Conservation (phyloP, 257 asterid species). For the Sherardia arvensis region DNA sequence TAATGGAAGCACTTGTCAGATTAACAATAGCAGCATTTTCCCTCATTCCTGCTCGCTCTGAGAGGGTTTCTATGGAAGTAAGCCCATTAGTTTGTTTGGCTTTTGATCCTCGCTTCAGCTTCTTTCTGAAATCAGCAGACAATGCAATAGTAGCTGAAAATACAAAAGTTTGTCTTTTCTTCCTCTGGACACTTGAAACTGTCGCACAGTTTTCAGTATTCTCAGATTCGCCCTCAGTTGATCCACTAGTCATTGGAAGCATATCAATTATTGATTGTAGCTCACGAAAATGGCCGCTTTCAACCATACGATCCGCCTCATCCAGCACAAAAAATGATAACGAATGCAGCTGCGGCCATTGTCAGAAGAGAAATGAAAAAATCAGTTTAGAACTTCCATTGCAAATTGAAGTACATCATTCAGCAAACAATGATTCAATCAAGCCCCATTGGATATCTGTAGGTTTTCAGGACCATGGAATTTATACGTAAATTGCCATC, state of each 20-base stretch:
- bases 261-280: conserved; percentile 87
- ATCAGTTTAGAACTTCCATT: background rate
- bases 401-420: background rate
- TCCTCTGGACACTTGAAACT: conserved; percentile 53
- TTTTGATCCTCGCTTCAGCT: conserved; percentile 67
- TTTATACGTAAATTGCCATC: background rate
- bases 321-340: conserved; percentile 95
- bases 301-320: conserved; percentile 99
- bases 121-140: conserved; percentile 81
- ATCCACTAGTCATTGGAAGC: conserved; percentile 70
- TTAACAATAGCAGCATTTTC: conserved; percentile 74
- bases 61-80: conserved; percentile 80
- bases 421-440: background rate
- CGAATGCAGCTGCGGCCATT: conserved; percentile 68
- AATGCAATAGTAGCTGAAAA: conserved; percentile 97
- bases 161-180: conserved; percentile 92
- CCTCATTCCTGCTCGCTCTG: conserved; percentile 94
- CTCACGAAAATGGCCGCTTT: conserved; percentile 89
- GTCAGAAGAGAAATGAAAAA: conserved; percentile 4
- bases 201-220: conserved; percentile 54
- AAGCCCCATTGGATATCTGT: background rate
- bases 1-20: conserved; percentile 80
- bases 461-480: background rate
- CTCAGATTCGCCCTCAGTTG: conserved; percentile 39
- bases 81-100: conserved; percentile 47